Percentiles rank a stretch among this genome's conserved stretches.
Evolutionary conservation across 1,284 basidiomycete species (phyloP).

Genomic region (Agaricales sp.): DNA sequence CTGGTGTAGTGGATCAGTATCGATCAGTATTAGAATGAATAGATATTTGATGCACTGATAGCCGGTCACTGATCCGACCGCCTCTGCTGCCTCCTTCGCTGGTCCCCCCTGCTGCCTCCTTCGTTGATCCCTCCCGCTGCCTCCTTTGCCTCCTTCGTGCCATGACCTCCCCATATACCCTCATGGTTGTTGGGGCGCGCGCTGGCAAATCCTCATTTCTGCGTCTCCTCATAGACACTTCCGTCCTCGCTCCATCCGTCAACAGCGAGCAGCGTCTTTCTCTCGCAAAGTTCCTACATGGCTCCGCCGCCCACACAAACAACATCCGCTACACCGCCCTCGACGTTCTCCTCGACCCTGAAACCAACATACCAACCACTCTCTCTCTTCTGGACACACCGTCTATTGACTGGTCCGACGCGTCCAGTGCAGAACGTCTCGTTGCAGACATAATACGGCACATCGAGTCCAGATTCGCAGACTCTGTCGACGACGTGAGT

Average conservation of each 20-base stretch:
- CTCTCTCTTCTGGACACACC: conserved; percentile 74
- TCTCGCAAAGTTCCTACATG: conserved; percentile 70
- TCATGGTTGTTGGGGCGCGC: conserved; percentile 64
- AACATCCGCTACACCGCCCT: conserved; percentile 56
- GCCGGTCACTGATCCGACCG: not conserved
- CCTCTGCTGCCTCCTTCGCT: not conserved
- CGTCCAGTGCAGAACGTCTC: conserved; percentile 42
- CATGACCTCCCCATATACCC: conserved; percentile 31
- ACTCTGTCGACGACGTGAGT: conserved; percentile 63
- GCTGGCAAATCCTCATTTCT: conserved; percentile 72
- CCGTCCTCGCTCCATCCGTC: conserved; percentile 43
- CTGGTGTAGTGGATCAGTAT: too few species aligned
- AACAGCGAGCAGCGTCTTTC: conserved; percentile 61
- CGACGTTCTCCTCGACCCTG: conserved; percentile 49
- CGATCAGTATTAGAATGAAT: too few species aligned
- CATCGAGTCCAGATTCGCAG: conserved; percentile 55
- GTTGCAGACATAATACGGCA: conserved; percentile 54
- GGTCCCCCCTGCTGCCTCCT: not conserved
- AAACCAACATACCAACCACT: conserved; percentile 31
- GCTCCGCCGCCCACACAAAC: conserved; percentile 54
- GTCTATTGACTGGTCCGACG: conserved; percentile 59
- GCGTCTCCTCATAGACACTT: conserved; percentile 67
- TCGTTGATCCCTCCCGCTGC: not conserved
- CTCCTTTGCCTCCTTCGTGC: not conserved
- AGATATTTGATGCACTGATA: too few species aligned